Conservation (phyloP, 176 grass and related monocot genomes). For the Sorghum bicolor region DNA sequence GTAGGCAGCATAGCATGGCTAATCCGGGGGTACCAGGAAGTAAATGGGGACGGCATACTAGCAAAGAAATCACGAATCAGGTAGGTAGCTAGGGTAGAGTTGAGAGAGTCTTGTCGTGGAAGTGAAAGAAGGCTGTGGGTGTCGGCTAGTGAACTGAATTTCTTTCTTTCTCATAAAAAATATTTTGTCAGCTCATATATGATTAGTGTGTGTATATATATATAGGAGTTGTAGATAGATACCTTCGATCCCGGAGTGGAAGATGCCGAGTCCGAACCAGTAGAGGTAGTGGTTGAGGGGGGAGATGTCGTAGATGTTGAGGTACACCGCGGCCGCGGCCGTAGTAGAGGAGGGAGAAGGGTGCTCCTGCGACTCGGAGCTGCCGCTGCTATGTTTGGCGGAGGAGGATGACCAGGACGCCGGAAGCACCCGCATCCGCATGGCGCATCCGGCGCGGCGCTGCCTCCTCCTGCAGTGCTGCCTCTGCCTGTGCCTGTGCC, state of each 20-base stretch:
- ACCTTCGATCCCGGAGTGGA: constrained; percentile 97
- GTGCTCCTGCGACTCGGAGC: background rate
- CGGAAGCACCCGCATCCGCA: constrained; percentile 45
- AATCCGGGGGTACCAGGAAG: too few relatives aligned
- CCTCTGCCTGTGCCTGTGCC: background rate
- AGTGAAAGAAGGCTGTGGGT: too few relatives aligned
- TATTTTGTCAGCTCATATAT: too few relatives aligned
- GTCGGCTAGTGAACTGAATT: background rate
- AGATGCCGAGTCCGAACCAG: constrained; percentile 94
- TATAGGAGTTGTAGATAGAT: background rate
- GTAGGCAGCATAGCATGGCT: background rate
- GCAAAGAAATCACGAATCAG: too few relatives aligned
- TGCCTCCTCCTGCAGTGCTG: too few relatives aligned
- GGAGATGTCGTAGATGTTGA: constrained; percentile 97
- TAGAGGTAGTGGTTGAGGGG: constrained; percentile 87
- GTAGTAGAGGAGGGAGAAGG: background rate
- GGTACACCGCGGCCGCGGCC: constrained; percentile 42
- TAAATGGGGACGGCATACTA: too few relatives aligned
- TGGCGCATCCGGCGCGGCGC: background rate
- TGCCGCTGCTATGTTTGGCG: background rate
- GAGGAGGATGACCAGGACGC: constrained; percentile 19
- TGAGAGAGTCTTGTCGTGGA: too few relatives aligned
- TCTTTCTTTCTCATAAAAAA: too few relatives aligned
- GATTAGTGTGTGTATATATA: too few relatives aligned
- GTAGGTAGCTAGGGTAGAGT: too few relatives aligned